Conservation (phyloP, 257 asterid species). For the Fraxinus cuspidata region DNA sequence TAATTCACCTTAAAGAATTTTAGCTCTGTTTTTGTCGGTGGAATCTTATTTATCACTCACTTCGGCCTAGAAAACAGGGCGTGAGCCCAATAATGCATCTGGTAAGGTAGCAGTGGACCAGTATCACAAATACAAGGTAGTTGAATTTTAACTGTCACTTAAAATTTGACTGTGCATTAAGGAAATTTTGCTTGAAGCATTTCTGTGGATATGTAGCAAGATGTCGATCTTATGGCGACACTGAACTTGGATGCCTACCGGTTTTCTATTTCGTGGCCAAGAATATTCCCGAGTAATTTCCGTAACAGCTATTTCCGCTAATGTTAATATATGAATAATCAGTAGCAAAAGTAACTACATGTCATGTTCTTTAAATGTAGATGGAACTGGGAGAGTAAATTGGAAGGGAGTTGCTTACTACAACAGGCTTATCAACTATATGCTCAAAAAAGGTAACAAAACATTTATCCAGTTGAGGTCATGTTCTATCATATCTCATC, state of each 20-base stretch:
- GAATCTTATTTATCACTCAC: too few relatives aligned
- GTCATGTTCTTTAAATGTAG: conserved; percentile 34
- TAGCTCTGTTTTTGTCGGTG: too few relatives aligned
- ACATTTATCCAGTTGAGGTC: not conserved
- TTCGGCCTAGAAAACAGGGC: conserved; percentile 45
- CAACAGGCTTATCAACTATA: conserved; percentile 73
- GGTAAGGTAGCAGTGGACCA: conserved; percentile 89
- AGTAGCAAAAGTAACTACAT: not conserved
- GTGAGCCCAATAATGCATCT: conserved; percentile 78
- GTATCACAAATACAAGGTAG: conserved; percentile 81
- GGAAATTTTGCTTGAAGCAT: too few relatives aligned
- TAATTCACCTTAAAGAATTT: too few relatives aligned
- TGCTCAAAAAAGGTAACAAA: conserved; percentile 69
- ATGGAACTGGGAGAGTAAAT: conserved; percentile 84
- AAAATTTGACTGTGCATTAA: too few relatives aligned
- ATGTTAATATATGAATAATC: not conserved
- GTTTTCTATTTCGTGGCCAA: conserved; percentile 91
- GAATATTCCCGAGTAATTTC: conserved; percentile 81
- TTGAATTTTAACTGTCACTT: conserved; percentile 8
- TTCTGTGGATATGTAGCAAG: conserved; percentile 53
- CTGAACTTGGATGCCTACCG: conserved; percentile 89
- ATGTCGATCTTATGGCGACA: conserved; percentile 69
- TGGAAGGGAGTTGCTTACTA: conserved; percentile 86
- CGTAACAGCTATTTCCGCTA: not conserved
- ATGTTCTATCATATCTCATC: not conserved